Evolutionary conservation across 371 early-diverging fungal species (phyloP).

Genomic region (Circinella minor): DNA sequence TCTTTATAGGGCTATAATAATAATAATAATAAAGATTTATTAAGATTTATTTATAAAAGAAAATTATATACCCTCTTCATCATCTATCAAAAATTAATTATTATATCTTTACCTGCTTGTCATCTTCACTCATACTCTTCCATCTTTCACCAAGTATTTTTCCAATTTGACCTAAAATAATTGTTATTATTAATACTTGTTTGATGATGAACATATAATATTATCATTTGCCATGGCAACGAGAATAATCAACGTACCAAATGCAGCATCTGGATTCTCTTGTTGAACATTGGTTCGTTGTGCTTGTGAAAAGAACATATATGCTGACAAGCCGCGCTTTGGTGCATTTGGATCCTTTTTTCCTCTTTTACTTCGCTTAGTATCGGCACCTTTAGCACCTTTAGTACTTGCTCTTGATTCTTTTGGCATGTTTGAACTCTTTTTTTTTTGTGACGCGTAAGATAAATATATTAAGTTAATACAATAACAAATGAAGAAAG

Average conservation of each 20-base stretch:
- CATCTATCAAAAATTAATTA: too few species aligned
- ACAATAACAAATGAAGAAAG: too few species aligned
- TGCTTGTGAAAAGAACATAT: conserved; percentile 79
- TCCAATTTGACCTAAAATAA: conserved; percentile 60
- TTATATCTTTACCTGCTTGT: conserved; percentile 46
- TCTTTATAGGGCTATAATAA: conserved; percentile 53
- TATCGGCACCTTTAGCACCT: conserved; percentile 18
- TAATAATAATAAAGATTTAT: background rate
- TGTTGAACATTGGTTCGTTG: conserved; percentile 66
- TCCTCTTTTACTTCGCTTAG: conserved; percentile 25
- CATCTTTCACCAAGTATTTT: conserved; percentile 81
- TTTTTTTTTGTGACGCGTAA: background rate
- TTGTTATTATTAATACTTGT: too few species aligned
- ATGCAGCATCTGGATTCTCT: conserved; percentile 75
- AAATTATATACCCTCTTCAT: too few species aligned
- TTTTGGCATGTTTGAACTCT: conserved; percentile 22
- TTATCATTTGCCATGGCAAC: too few species aligned
- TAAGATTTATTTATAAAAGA: too few species aligned
- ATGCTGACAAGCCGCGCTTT: conserved; percentile 81
- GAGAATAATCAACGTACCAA: conserved; percentile 43
- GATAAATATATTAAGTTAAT: too few species aligned
- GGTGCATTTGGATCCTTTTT: conserved; percentile 76
- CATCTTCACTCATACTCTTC: conserved; percentile 66
- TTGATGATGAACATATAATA: too few species aligned
- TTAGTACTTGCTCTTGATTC: conserved; percentile 18